Evolutionary conservation across 2,329 filamentous ascomycete genomes (phyloP), one percentile per base, ranked within the genome.

Genomic region (Arthrobotrys sphaeroides): DNA sequence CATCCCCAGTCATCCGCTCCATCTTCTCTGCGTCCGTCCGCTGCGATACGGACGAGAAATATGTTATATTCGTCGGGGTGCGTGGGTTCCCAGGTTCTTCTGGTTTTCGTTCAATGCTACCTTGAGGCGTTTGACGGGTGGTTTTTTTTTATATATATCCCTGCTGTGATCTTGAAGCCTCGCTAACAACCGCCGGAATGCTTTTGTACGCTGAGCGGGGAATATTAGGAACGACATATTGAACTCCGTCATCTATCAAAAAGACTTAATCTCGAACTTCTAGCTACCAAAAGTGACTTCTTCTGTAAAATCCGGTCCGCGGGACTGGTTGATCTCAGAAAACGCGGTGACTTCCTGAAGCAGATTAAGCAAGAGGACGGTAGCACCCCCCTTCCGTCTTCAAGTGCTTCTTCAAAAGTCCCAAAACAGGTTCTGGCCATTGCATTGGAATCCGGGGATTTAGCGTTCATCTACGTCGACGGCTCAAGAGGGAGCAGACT

Each of bases 341-440:
- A 61, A 24, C 20, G 28, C 1, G 22, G 5, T 28, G 59, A 45
- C 36, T 64, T 70, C n/a, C 31, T 68, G 3, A 47, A 57, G 4
- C 47, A 78, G 42, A 69, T 76, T 20, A 68, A 77, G 22, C 84
- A 86, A 73, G 83, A 84, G 51, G 77, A 80, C 43, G 83, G 84
- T 69, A 13, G 83, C 84, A 81, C 80, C 80, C 33, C 81, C 82
- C 31, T 79, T 81, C 43, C 77, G 24, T 73, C 60, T 12, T 73
- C 80, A 3, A 49, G 64, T 16, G 67, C 72, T 53, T 40, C 49
- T 45, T 73, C 68, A 24, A 78, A 73, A 1, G 81, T 91, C 66
- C 92, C 94, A 10, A 91, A 92, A n/a, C 93, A 98, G 80, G 84
- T 94, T 22, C 84, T 98, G 13, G 86, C 95, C 2, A 83, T 98